These are phyloP conservation scores for Cyberlindnera nakhonratchasimensis DNA, from an alignment of 805 yeast genomes.

Conservation along the genomic window DNA sequence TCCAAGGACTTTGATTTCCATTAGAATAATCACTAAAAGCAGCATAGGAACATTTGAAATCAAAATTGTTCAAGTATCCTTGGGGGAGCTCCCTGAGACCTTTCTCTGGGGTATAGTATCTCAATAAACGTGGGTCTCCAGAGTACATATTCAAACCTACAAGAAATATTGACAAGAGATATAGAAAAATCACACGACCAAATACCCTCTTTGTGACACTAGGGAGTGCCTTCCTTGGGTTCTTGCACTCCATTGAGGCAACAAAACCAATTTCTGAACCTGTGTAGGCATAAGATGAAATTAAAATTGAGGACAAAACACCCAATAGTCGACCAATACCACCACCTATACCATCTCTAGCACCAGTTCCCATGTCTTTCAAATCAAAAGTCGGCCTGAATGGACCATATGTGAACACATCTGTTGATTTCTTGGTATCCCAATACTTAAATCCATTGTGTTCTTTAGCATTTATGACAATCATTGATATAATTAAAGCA, in stretches of 20 bases:
- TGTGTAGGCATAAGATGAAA: slow-evolving; percentile 71
- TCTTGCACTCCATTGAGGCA: slow-evolving; percentile 83
- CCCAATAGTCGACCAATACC: slow-evolving; percentile 57
- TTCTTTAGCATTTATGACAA: slow-evolving; percentile 50
- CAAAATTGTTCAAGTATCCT: not conserved
- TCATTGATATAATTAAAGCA: slow-evolving; percentile 57
- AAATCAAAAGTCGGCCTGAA: slow-evolving; percentile 72
- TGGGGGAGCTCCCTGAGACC: slow-evolving; percentile 15
- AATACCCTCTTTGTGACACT: slow-evolving; percentile 73
- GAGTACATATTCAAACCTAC: slow-evolving; percentile 71
- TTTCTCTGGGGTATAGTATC: slow-evolving; percentile 38
- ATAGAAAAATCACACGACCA: slow-evolving; percentile 64
- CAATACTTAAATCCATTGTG: slow-evolving; percentile 69
- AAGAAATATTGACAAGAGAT: slow-evolving; percentile 61
- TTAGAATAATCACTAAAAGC: slow-evolving; percentile 11
- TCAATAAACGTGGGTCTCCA: slow-evolving; percentile 69
- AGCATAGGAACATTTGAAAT: slow-evolving; percentile 10
- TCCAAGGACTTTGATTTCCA: slow-evolving; percentile 54
- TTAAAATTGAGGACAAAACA: slow-evolving; percentile 54
- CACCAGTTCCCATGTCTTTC: slow-evolving; percentile 54
- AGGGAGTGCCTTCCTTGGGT: slow-evolving; percentile 75
- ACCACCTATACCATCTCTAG: slow-evolving; percentile 57
- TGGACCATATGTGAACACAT: slow-evolving; percentile 54
- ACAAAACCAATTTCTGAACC: slow-evolving; percentile 82
- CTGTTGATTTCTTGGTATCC: slow-evolving; percentile 51